Evolutionary conservation across 83 land plant species (phyloP).

Genomic region (Picea abies): DNA sequence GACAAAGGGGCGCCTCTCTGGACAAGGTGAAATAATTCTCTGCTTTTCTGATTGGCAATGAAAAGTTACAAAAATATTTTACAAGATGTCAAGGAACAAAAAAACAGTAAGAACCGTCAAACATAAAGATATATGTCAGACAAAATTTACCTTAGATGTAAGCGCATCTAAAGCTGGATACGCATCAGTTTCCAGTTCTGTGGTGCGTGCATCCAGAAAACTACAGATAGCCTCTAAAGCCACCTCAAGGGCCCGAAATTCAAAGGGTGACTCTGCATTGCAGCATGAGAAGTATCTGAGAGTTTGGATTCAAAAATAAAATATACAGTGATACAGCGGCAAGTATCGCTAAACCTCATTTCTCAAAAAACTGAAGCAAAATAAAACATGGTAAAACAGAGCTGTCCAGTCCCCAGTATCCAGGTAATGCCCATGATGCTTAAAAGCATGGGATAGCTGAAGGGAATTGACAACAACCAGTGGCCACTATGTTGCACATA

Average conservation of each 20-base stretch:
- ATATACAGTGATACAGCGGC: not conserved
- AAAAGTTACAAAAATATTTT: not conserved
- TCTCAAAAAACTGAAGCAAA: not conserved
- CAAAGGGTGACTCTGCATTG: constrained; percentile 89
- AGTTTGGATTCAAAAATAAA: not conserved
- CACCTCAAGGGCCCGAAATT: constrained; percentile 97
- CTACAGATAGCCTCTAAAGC: constrained; percentile 97
- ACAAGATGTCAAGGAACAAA: not conserved
- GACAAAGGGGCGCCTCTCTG: no score
- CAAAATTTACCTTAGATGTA: constrained; percentile 75
- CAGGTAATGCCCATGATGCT: not conserved
- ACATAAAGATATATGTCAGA: not conserved
- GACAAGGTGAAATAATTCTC: no score
- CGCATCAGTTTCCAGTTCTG: constrained; percentile 93
- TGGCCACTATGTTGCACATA: not conserved
- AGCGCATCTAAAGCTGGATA: constrained; percentile 98
- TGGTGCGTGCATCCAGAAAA: constrained; percentile 93
- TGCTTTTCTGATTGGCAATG: no score
- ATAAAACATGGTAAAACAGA: not conserved
- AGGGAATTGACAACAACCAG: not conserved
- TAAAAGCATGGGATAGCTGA: not conserved
- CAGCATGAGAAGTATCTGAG: not conserved
- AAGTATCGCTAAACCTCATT: not conserved
- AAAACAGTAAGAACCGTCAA: not conserved
- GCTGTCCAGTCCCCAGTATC: no score